Evolutionary conservation across 805 yeast genomes (phyloP).

Genomic region (Starmerella apis): DNA sequence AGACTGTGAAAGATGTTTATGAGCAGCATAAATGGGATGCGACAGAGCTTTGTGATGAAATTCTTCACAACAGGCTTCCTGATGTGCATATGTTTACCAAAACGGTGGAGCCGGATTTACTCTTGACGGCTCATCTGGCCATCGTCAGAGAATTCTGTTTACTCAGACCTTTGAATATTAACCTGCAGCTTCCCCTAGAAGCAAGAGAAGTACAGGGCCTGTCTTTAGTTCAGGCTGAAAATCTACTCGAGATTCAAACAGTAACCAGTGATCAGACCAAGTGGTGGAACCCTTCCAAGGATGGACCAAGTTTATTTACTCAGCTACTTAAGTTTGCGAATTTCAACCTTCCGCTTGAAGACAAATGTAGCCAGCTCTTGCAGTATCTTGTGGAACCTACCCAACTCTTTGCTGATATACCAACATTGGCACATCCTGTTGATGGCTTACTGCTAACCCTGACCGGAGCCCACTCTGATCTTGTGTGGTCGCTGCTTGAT

Average conservation of each 20-base stretch:
- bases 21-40: slow-evolving; percentile 37
- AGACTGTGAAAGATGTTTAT: slow-evolving; percentile 33
- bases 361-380: slow-evolving; percentile 43
- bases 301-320: slow-evolving; percentile 54
- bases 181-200: slow-evolving; percentile 13
- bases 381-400: slow-evolving; percentile 42
- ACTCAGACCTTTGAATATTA: slow-evolving; percentile 11
- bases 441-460: slow-evolving; percentile 46
- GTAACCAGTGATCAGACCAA: slow-evolving; percentile 44
- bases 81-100: slow-evolving; percentile 25
- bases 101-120: slow-evolving; percentile 11
- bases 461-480: slow-evolving; percentile 22
- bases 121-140: slow-evolving; percentile 15
- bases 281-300: slow-evolving; percentile 62
- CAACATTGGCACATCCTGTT: slow-evolving; percentile 44
- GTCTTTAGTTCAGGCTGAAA: slow-evolving; percentile 27
- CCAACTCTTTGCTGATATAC: slow-evolving; percentile 39
- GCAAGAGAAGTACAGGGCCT: slow-evolving; percentile 21
- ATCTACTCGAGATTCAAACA: slow-evolving; percentile 52
- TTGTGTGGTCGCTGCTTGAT: slow-evolving; percentile 57
- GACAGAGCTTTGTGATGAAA: slow-evolving; percentile 24
- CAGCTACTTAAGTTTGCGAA: slow-evolving; percentile 48
- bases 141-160: slow-evolving; percentile 14
- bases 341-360: slow-evolving; percentile 28
- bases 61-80: slow-evolving; percentile 32